phyloP scores from a whole-genome alignment of 2,329 filamentous ascomycete genomes.

The Trichoderma afroharzianum region DNA sequence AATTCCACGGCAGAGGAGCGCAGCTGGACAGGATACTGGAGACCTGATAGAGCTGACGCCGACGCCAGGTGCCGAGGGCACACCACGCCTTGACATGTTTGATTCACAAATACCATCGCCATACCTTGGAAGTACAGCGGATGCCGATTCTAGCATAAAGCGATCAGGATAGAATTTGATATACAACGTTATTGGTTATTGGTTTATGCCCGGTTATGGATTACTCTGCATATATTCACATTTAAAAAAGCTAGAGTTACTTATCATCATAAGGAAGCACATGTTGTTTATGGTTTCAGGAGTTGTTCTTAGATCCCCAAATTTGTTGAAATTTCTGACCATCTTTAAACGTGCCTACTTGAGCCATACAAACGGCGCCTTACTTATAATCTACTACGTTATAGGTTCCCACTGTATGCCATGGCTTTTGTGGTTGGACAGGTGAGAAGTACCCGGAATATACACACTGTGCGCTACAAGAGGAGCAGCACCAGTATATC shows the following conservation, averaged over 20 bases:
- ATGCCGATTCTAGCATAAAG: slow-evolving; percentile 13
- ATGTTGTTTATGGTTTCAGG: not conserved
- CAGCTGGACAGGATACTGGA: slow-evolving; percentile 37
- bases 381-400: not conserved
- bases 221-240: not conserved
- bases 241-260: not conserved
- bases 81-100: not conserved
- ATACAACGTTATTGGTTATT: not conserved
- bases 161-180: slow-evolving; percentile 10
- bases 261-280: not conserved
- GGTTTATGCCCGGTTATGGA: not conserved
- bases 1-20: slow-evolving; percentile 32
- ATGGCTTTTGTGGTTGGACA: not conserved
- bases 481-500: not conserved
- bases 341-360: not conserved
- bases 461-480: not conserved
- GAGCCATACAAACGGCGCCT: not conserved
- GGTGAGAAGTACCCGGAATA: not conserved
- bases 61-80: slow-evolving; percentile 53
- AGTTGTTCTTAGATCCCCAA: not conserved
- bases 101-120: slow-evolving; percentile 1
- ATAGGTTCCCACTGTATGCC: not conserved
- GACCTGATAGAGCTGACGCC: slow-evolving; percentile 73
- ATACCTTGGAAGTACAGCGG: not conserved
- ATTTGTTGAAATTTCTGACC: not conserved